A percentile compares a stretch with the other conserved stretches of the same genome.
phyloP scores from a whole-genome alignment of 805 yeast genomes.

The Saturnispora serradocipensis region DNA sequence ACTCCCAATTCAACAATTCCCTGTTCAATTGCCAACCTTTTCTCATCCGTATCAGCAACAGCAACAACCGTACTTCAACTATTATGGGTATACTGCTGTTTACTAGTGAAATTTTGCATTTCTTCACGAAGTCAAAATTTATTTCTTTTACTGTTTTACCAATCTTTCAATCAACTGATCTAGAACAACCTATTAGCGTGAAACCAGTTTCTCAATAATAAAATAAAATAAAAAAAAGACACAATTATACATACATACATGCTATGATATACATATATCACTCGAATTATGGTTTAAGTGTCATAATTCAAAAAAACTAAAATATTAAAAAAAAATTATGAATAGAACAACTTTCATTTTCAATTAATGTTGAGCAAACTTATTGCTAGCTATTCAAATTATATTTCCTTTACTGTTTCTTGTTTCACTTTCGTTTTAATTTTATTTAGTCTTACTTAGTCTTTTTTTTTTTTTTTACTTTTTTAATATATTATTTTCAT shows the following conservation, averaged over 20 bases:
- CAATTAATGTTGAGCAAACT: not conserved
- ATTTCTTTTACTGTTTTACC: not conserved
- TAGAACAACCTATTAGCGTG: not conserved
- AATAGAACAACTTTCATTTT: not conserved
- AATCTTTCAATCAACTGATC: not conserved
- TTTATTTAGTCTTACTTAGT: not conserved
- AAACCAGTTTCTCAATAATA: not conserved
- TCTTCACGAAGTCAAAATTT: not conserved
- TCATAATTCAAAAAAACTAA: not conserved
- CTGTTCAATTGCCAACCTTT: not conserved
- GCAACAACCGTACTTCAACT: not conserved
- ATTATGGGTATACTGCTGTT: conserved; percentile 6
- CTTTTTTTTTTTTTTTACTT: not conserved
- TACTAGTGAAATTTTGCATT: not conserved
- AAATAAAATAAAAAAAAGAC: not conserved
- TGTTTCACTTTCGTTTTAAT: not conserved
- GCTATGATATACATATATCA: not conserved
- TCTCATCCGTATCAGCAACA: not conserved
- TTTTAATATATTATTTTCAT: not conserved
- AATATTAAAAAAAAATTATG: not conserved
- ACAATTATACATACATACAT: not conserved
- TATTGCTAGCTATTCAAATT: not conserved
- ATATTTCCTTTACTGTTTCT: not conserved
- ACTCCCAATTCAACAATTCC: not conserved
- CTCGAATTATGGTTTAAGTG: not conserved